Conservation (phyloP, 2,329 filamentous ascomycete species). For the Hortaea sp. region DNA sequence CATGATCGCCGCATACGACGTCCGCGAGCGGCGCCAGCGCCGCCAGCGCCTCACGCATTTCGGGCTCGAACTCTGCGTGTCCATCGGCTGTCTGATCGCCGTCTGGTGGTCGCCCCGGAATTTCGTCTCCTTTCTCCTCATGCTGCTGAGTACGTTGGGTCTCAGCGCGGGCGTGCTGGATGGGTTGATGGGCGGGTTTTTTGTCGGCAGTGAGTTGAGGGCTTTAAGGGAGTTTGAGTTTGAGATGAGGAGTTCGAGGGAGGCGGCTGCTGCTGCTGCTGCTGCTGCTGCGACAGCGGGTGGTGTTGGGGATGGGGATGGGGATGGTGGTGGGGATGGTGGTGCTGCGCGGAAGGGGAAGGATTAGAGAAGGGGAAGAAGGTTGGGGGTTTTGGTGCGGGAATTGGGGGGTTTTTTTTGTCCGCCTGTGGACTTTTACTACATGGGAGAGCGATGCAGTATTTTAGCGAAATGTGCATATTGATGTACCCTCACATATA, state of each 20-base stretch:
- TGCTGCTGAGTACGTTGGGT: conserved; percentile 68
- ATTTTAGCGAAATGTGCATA: too few species aligned
- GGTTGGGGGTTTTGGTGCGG: too few species aligned
- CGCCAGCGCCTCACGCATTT: conserved; percentile 67
- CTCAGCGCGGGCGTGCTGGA: conserved; percentile 70
- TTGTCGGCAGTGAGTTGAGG: conserved; percentile 74
- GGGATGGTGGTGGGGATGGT: too few species aligned
- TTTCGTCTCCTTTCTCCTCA: conserved; percentile 69
- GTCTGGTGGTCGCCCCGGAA: conserved; percentile 77
- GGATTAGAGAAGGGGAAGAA: too few species aligned
- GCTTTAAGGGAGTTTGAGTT: conserved; percentile 85
- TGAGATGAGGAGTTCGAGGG: conserved; percentile 66
- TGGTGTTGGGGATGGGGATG: too few species aligned
- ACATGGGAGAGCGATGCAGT: too few species aligned
- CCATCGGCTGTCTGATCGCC: conserved; percentile 65
- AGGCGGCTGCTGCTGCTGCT: conserved; percentile 13
- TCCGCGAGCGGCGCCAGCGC: conserved; percentile 62
- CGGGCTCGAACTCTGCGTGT: conserved; percentile 52
- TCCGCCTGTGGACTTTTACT: too few species aligned
- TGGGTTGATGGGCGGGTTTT: conserved; percentile 76
- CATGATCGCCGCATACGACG: conserved; percentile 57
- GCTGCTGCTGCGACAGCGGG: not conserved
- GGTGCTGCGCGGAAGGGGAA: too few species aligned
- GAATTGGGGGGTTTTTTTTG: too few species aligned
- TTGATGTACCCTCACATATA: too few species aligned